Evolutionary conservation across 2,329 filamentous ascomycete species (phyloP).

Genomic region (Neofusicoccum parvum): DNA sequence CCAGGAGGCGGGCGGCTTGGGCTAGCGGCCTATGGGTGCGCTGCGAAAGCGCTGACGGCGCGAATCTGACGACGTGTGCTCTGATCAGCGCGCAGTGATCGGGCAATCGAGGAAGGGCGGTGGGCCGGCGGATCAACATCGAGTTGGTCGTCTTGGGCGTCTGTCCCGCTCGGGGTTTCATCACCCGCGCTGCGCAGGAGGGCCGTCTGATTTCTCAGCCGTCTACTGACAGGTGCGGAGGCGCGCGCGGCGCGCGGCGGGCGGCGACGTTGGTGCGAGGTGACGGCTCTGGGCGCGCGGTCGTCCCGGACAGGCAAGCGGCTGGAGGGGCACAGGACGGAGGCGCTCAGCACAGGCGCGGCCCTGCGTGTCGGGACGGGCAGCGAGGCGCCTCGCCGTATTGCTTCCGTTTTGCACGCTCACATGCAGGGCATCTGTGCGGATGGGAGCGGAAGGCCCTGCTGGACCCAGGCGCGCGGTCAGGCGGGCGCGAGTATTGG

Average conservation of each 20-base stretch:
- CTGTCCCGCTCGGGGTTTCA: conserved; percentile 16
- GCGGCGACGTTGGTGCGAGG: not conserved
- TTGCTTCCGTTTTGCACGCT: conserved; percentile 8
- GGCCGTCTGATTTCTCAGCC: not conserved
- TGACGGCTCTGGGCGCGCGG: conserved; percentile 9
- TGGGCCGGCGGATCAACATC: conserved; percentile 16
- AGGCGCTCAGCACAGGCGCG: no score
- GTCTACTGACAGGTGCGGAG: not conserved
- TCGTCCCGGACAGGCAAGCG: conserved; percentile 1
- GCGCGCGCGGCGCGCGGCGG: not conserved
- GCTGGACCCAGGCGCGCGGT: conserved; percentile 17
- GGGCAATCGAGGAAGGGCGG: conserved; percentile 6
- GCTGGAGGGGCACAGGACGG: not conserved
- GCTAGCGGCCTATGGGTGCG: conserved; percentile 11
- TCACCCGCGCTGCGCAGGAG: not conserved
- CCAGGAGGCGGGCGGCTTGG: not conserved
- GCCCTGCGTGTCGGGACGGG: conserved; percentile 4
- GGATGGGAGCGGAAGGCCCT: conserved; percentile 13
- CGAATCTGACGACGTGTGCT: conserved; percentile 11
- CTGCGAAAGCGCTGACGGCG: conserved; percentile 11
- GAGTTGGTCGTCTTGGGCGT: conserved; percentile 14
- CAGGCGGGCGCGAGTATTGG: conserved; percentile 17
- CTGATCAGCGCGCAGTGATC: conserved; percentile 14
- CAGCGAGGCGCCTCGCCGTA: conserved; percentile 7
- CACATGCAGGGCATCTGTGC: conserved; percentile 14